A percentile compares a stretch with the other conserved stretches of the same genome.
phyloP scores from a whole-genome alignment of 768 basidiomycete species.

The Dioszegia crocea region DNA sequence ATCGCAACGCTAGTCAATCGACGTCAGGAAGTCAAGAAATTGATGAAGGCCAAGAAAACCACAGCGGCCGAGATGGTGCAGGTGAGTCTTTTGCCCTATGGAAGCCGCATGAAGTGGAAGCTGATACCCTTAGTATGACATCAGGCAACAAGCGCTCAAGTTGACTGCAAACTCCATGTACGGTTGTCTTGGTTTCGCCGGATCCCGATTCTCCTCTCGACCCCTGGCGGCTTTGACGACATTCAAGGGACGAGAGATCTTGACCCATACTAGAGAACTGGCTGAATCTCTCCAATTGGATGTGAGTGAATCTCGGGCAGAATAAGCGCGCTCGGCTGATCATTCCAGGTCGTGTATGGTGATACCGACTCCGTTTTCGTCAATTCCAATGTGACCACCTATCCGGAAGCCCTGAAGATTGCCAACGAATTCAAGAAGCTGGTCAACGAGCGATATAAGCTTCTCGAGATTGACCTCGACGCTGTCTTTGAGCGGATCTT shows the following conservation, averaged over 20 bases:
- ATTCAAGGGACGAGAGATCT: slow-evolving; percentile 93
- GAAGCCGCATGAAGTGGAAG: neutral
- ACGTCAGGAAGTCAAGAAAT: slow-evolving; percentile 78
- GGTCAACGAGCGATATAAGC: slow-evolving; percentile 90
- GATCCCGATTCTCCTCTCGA: slow-evolving; percentile 91
- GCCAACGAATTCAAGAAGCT: slow-evolving; percentile 89
- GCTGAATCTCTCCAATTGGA: slow-evolving; percentile 86
- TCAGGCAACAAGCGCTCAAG: slow-evolving; percentile 94
- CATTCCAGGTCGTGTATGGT: slow-evolving; percentile 84
- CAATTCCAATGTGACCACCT: slow-evolving; percentile 86
- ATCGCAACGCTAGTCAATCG: slow-evolving; percentile 94
- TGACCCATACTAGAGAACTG: slow-evolving; percentile 86
- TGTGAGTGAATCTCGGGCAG: slow-evolving; percentile 55
- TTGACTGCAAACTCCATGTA: slow-evolving; percentile 99
- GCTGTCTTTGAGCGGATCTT: slow-evolving; percentile 87
- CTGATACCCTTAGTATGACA: slow-evolving; percentile 68
- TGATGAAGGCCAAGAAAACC: slow-evolving; percentile 80
- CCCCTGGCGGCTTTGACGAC: slow-evolving; percentile 97
- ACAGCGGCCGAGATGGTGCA: slow-evolving; percentile 74
- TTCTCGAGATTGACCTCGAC: slow-evolving; percentile 95
- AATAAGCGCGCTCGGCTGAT: slow-evolving; percentile 6
- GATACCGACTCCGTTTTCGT: slow-evolving; percentile 99
- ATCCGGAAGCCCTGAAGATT: slow-evolving; percentile 83
- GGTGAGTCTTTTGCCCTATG: slow-evolving; percentile 56
- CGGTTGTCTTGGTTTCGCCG: slow-evolving; percentile 96